Conservation (phyloP, 768 basidiomycete genomes). For the Pholiota conissans region DNA sequence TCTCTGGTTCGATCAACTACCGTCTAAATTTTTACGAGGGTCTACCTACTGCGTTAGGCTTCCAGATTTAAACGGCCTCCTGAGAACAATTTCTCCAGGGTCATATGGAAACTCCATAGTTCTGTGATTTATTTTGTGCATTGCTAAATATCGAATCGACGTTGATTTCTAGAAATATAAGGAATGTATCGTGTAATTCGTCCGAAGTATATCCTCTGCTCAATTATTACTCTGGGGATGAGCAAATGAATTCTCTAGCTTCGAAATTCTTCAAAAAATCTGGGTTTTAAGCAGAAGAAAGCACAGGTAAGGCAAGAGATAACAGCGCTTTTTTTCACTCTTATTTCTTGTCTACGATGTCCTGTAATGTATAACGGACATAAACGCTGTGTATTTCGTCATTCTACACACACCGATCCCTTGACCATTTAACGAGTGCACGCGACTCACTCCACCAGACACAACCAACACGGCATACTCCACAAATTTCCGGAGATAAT, state of each 20-base stretch:
- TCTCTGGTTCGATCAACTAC: too few relatives aligned
- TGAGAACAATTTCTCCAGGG: not conserved
- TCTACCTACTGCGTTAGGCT: too few relatives aligned
- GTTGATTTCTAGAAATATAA: too few relatives aligned
- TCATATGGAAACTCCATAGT: not conserved
- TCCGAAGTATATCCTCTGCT: not conserved
- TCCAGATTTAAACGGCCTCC: not conserved
- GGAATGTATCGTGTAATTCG: too few relatives aligned
- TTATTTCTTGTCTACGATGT: too few relatives aligned
- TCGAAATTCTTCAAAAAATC: not conserved
- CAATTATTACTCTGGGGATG: not conserved
- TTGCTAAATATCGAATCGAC: not conserved
- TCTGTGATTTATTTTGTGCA: too few relatives aligned
- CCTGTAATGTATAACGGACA: too few relatives aligned
- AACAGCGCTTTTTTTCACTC: too few relatives aligned
- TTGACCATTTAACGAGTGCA: not conserved
- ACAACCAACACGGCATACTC: not conserved
- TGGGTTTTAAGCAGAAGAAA: not conserved
- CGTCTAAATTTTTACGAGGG: too few relatives aligned
- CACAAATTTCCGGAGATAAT: not conserved
- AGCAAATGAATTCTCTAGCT: not conserved
- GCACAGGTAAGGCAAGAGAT: not conserved
- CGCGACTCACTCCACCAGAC: not conserved
- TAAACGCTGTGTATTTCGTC: too few relatives aligned
- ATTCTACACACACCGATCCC: not conserved